Conservation (phyloP, 2,329 filamentous ascomycete species). For the Colletotrichum spaethianum region DNA sequence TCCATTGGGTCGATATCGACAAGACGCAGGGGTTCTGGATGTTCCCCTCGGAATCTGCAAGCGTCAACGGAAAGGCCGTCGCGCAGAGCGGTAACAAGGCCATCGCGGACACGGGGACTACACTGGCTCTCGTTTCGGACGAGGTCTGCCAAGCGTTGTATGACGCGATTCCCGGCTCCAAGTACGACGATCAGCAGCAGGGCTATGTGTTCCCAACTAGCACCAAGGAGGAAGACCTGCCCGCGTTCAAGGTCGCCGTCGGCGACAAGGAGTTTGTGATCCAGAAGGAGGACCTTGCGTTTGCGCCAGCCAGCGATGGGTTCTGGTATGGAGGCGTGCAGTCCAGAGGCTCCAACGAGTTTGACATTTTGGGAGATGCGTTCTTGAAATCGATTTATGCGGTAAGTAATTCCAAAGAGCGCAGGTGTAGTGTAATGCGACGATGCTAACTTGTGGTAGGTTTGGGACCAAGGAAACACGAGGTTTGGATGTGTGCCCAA, state of each 20-base stretch:
- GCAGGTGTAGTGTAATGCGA: neutral
- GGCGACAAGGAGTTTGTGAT: constrained; percentile 62
- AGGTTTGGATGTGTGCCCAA: constrained; percentile 37
- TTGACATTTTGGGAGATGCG: constrained; percentile 35
- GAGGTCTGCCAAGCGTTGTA: constrained; percentile 46
- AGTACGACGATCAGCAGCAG: constrained; percentile 43
- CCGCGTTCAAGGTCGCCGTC: constrained; percentile 68
- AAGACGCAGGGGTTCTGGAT: constrained; percentile 78
- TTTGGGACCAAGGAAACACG: constrained; percentile 38
- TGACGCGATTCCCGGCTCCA: constrained; percentile 44
- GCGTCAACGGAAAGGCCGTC: constrained; percentile 60
- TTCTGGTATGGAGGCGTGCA: constrained; percentile 38
- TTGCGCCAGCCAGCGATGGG: constrained; percentile 27
- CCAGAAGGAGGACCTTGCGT: constrained; percentile 36
- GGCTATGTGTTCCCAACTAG: constrained; percentile 60
- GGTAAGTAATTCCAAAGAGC: constrained; percentile 3
- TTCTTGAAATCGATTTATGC: constrained; percentile 39
- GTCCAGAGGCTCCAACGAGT: constrained; percentile 33
- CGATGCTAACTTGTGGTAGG: constrained; percentile 21
- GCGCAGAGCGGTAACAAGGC: constrained; percentile 59
- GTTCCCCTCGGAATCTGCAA: constrained; percentile 70
- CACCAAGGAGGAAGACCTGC: constrained; percentile 49
- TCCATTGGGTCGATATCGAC: constrained; percentile 75
- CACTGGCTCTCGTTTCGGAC: constrained; percentile 66
- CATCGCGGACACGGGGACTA: constrained; percentile 73